These are phyloP conservation scores for Elymus sibiricus DNA, from an alignment of 176 grass and related monocot genomes.

Conservation along the genomic window DNA sequence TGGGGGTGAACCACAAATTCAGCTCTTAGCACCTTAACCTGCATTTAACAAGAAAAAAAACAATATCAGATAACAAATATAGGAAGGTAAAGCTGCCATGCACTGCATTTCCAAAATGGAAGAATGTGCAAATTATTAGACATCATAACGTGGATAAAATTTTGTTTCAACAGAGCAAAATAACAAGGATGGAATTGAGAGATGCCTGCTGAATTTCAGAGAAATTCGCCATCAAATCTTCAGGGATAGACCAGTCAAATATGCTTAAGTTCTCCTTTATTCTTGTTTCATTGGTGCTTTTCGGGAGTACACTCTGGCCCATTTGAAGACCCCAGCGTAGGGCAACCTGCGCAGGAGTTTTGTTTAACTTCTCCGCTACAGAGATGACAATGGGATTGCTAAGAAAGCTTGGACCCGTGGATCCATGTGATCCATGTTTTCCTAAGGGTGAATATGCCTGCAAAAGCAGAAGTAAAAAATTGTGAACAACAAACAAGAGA, in stretches of 20 bases:
- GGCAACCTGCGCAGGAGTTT: constrained; percentile 53
- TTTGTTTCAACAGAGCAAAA: background rate
- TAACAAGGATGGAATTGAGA: background rate
- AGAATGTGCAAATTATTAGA: background rate
- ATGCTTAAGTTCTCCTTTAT: constrained; percentile 46
- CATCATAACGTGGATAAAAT: background rate
- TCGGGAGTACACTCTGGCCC: constrained; percentile 52
- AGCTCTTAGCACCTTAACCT: constrained; percentile 30
- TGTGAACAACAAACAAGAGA: background rate
- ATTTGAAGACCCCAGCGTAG: constrained; percentile 57
- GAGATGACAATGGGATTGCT: constrained; percentile 31
- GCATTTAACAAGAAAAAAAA: constrained; percentile 18
- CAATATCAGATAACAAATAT: background rate
- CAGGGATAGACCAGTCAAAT: constrained; percentile 53
- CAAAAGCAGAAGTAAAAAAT: background rate
- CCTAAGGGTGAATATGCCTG: constrained; percentile 59
- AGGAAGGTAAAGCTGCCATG: background rate
- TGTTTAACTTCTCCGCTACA: constrained; percentile 43
- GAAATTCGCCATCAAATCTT: constrained; percentile 41
- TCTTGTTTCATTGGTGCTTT: constrained; percentile 44
- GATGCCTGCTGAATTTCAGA: constrained; percentile 45
- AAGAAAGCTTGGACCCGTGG: constrained; percentile 23
- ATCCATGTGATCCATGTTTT: constrained; percentile 33
- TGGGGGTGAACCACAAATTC: constrained; percentile 23
- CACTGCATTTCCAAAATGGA: background rate